Evolutionary conservation across 805 yeast species (phyloP).

Genomic region (Zygoascus bituminiphila): DNA sequence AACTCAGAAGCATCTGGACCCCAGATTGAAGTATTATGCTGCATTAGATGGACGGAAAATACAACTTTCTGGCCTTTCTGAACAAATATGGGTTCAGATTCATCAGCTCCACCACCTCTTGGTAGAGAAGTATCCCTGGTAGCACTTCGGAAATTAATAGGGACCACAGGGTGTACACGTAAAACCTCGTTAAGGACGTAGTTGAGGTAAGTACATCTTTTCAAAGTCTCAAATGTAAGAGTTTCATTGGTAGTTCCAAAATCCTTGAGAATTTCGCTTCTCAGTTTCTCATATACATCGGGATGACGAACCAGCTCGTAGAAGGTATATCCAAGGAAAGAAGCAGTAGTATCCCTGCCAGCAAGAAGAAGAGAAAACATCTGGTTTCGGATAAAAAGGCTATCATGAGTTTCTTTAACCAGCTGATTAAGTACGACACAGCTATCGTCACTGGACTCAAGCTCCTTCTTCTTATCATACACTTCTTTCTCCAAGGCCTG

Average conservation of each 20-base stretch:
- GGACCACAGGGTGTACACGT: constrained; percentile 46
- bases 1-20: constrained; percentile 40
- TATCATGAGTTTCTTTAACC: constrained; percentile 41
- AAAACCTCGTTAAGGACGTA: constrained; percentile 41
- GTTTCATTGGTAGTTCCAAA: constrained; percentile 26
- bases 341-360: constrained; percentile 51
- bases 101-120: constrained; percentile 42
- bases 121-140: constrained; percentile 42
- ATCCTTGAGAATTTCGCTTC: constrained; percentile 31
- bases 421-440: constrained; percentile 43
- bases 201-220: constrained; percentile 40
- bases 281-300: constrained; percentile 27
- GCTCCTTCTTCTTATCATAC: constrained; percentile 1
- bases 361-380: constrained; percentile 44
- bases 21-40: constrained; percentile 34
- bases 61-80: constrained; percentile 37
- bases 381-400: constrained; percentile 41
- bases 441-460: constrained; percentile 25
- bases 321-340: constrained; percentile 38
- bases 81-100: constrained; percentile 32
- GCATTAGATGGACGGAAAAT: constrained; percentile 36
- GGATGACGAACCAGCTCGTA: constrained; percentile 38
- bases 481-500: constrained; percentile 27
- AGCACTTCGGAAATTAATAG: constrained; percentile 40
- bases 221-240: constrained; percentile 41